Evolutionary conservation across 805 yeast genomes (phyloP), one percentile per base, ranked within the genome.

Genomic region (Candida schatavii): DNA sequence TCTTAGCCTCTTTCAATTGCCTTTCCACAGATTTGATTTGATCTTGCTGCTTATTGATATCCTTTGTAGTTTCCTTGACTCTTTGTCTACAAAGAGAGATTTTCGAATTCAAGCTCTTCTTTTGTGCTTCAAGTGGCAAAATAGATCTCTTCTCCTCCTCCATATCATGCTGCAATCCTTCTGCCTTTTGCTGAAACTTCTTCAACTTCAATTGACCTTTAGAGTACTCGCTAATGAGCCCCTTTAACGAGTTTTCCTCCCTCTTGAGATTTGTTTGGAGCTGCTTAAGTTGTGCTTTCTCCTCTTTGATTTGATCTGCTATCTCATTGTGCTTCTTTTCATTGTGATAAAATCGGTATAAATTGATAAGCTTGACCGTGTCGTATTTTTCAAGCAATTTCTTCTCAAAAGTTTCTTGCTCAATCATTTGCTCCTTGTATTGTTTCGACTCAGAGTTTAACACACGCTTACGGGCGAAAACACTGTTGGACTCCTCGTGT

Each of bases 391-490:
- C 80, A 1, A 59, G 60, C 4, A 80, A 55, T 52, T 78, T 81
- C 26, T 64, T 57, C 48, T 82, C 83, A 58, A 80, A 88, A 43
- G 74, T 66, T 44, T 81, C 85, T 37, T 85, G 84, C 57, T 88
- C 93, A 4, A 68, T 68, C 50, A 83, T 72, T 56, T 88, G 95
- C 45, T 80, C 88, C 49, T 79, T 80, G 52, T 88, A 88, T 51
- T 83, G 90, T 56, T 77, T 84, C 37, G 86, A 72, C 56, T 88
- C 98, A 28, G 81, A 77, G 49, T 78, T 83, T 33, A 82, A 70
- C 29, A 82, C 76, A 57, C 90, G 77, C 61, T 83, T 83, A 46
- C 81, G 77, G 21, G 87, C 75, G 45, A 84, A 79, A 3, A 85
- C 77, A 9, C 78, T 69, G 2, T 83, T 76, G 0, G 95, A 74